Conservation (phyloP, 2,329 filamentous ascomycete genomes). For the Xylaria arbuscula region DNA sequence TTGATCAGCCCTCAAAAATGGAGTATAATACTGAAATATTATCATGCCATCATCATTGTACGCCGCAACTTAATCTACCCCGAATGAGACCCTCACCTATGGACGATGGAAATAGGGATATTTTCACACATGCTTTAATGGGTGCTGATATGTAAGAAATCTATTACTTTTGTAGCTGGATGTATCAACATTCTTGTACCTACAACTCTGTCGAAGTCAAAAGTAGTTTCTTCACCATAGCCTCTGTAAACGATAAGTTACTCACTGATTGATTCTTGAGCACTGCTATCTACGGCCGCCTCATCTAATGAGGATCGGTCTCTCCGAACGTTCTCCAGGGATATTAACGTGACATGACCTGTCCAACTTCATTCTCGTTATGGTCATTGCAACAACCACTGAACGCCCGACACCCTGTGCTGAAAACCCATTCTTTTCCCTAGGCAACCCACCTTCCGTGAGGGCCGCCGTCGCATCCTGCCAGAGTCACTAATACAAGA, state of each 20-base stretch:
- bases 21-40: too few species aligned
- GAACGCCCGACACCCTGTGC: slow-evolving; percentile 38
- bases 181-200: neutral
- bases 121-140: neutral
- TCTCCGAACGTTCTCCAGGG: slow-evolving; percentile 17
- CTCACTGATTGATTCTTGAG: slow-evolving; percentile 24
- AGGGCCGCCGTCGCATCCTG: slow-evolving; percentile 2
- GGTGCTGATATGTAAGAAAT: neutral
- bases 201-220: neutral
- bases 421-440: slow-evolving; percentile 19
- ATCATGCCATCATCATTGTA: too few species aligned
- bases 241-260: slow-evolving; percentile 26
- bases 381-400: slow-evolving; percentile 11
- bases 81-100: neutral
- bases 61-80: too few species aligned
- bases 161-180: neutral
- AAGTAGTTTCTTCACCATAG: neutral
- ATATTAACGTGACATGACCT: slow-evolving; percentile 13
- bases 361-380: slow-evolving; percentile 32
- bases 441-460: slow-evolving; percentile 12
- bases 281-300: slow-evolving; percentile 6
- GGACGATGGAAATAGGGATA: neutral
- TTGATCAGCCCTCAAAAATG: too few species aligned
- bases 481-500: slow-evolving; percentile 38
- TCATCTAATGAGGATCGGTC: slow-evolving; percentile 1